phyloP scores from a whole-genome alignment of 441 rosid genomes.

The Cnidoscolus chayamansa region DNA sequence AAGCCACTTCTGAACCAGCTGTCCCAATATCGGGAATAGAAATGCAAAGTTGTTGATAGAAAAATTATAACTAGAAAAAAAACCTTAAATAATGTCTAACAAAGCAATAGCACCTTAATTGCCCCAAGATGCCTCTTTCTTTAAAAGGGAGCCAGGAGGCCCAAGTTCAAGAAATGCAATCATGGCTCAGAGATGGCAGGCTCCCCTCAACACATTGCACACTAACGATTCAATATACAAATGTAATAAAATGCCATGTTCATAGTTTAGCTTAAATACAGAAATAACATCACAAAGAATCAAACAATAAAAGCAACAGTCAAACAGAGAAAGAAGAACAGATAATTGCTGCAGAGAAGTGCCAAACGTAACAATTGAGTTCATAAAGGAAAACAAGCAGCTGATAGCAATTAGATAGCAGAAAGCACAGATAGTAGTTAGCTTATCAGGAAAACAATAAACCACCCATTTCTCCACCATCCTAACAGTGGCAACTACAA shows the following conservation, averaged over 20 bases:
- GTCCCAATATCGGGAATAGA: background rate
- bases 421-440: background rate
- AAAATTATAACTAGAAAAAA: background rate
- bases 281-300: background rate
- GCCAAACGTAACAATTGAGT: background rate
- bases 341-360: background rate
- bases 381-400: background rate
- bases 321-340: background rate
- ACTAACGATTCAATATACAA: background rate
- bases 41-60: background rate
- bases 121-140: background rate
- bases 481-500: conserved; percentile 7
- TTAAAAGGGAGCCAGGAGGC: too few species aligned
- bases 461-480: background rate
- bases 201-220: background rate
- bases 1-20: background rate
- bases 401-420: background rate
- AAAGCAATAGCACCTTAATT: conserved; percentile 1
- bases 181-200: background rate
- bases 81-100: background rate
- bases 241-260: background rate
- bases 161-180: background rate
- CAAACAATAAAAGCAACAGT: background rate
- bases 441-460: background rate
- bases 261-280: background rate